These are phyloP conservation scores for Rhododendron vialii DNA, from an alignment of 148 eudicot species.

Conservation along the genomic window DNA sequence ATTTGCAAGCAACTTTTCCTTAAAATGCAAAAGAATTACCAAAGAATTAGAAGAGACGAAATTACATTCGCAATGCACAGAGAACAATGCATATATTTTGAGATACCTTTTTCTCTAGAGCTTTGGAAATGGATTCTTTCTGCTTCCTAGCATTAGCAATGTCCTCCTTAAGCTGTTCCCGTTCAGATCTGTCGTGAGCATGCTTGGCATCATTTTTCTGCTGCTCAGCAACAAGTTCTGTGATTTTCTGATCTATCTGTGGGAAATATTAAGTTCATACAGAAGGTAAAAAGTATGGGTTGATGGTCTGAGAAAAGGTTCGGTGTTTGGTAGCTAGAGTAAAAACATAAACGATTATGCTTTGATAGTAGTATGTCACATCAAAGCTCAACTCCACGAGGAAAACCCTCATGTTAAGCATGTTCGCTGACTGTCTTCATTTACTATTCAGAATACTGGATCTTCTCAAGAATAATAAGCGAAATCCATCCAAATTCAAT, in stretches of 20 bases:
- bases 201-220: conserved; percentile 92
- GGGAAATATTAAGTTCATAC: conserved; percentile 50
- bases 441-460: not conserved
- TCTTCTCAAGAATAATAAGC: not conserved
- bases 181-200: conserved; percentile 77
- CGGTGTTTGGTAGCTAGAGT: not conserved
- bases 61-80: not conserved
- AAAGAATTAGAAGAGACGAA: conserved; percentile 15
- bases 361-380: not conserved
- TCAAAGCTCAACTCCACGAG: not conserved
- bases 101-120: conserved; percentile 84
- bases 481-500: not conserved
- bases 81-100: not conserved
- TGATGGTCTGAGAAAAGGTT: not conserved
- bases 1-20: conserved; percentile 75
- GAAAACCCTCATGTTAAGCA: not conserved
- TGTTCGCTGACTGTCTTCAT: not conserved
- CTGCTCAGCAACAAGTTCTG: conserved; percentile 83
- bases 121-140: conserved; percentile 61
- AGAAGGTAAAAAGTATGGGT: not conserved
- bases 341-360: not conserved
- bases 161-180: conserved; percentile 85
- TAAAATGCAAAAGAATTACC: conserved; percentile 14
- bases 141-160: conserved; percentile 72
- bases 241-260: conserved; percentile 79